Base-by-base conservation (phyloP, 2,329 filamentous ascomycete species). In the Grosmannia serpens region DNA sequence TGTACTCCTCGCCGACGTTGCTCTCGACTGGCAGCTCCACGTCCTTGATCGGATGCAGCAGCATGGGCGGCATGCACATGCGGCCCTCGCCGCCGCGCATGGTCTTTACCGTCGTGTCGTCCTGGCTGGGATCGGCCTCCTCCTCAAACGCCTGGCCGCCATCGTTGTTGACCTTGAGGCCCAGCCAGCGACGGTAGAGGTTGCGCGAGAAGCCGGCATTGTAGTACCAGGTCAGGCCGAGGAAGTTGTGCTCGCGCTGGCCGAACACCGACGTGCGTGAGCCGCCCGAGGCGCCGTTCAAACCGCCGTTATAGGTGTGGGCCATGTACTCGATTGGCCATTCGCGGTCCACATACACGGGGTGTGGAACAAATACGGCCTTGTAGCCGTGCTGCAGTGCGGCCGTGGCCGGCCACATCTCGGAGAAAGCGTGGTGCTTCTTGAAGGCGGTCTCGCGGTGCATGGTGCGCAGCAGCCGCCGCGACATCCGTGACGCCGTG, bases 401-500 rank as follows among this genome's bases (percentile, higher is more conserved):
- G 1, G 89, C 85, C 0, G 88, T 94, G 1, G 87, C 86, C 0
- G 91, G 89, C 90, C 90, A 96, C 91, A 96, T 96, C 72, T 97
- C 92, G 0, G 91, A 89, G 70, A 95, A 95, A 75, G 94, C 95
- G 63, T 89, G 88, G 71, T 95, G 88, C 65, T 91, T 91, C 68
- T 87, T 86, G 66, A 89, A 81, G 33, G 85, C 84, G 4, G 91
- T 96, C 75, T 96, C 91, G 58, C 84, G 82, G 75, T 97, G 92
- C 92, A 97, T 97, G 22, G 86, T 86, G 61, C 85, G 76, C 17
- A 97, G 79, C 53, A 96, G 82, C 53, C 84, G 84, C 54, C 85
- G 84, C 15, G 88, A 94, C 74, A 97, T 87, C 57, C 92, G 84
- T 1, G 87, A 87, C 0, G 91, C 86, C 0, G 91, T 92, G 69